Conservation (phyloP, 192 early-diverging fungal genomes). For the Chytriomyces confervae region DNA sequence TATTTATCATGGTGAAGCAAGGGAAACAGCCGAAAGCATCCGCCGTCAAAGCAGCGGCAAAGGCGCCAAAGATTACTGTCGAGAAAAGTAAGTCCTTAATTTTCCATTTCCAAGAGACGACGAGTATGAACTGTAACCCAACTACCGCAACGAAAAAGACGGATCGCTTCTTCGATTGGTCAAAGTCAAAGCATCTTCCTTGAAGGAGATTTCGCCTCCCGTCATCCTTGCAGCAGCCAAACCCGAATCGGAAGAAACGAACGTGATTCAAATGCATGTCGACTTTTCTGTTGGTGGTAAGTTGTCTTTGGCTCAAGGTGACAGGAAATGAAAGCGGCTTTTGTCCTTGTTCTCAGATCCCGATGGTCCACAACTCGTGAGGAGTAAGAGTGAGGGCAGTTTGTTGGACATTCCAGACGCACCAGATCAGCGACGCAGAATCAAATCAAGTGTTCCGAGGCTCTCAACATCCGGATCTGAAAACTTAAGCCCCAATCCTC, state of each 20-base stretch:
- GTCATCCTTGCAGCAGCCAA: too few relatives aligned
- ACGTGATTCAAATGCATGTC: too few relatives aligned
- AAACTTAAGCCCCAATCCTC: neutral
- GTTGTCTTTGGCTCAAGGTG: too few relatives aligned
- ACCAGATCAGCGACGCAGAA: neutral
- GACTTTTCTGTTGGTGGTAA: too few relatives aligned
- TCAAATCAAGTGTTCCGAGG: neutral
- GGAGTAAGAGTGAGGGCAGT: neutral
- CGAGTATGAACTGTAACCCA: too few relatives aligned
- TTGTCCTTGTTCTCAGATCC: neutral
- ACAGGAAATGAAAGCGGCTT: too few relatives aligned
- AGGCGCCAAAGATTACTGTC: neutral
- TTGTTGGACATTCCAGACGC: neutral
- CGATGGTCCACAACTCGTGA: neutral
- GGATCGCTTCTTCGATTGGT: neutral
- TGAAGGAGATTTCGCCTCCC: conserved; percentile 10
- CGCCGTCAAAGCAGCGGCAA: too few relatives aligned
- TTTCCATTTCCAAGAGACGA: too few relatives aligned
- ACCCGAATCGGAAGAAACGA: too few relatives aligned
- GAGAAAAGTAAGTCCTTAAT: neutral
- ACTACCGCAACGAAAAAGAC: neutral
- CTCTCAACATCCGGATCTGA: neutral
- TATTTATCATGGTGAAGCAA: neutral
- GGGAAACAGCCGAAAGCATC: neutral
- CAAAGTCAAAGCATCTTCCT: conserved; percentile 3